These are phyloP conservation scores for Spergularia bocconei DNA, from an alignment of 148 eudicot species.

Conservation along the genomic window DNA sequence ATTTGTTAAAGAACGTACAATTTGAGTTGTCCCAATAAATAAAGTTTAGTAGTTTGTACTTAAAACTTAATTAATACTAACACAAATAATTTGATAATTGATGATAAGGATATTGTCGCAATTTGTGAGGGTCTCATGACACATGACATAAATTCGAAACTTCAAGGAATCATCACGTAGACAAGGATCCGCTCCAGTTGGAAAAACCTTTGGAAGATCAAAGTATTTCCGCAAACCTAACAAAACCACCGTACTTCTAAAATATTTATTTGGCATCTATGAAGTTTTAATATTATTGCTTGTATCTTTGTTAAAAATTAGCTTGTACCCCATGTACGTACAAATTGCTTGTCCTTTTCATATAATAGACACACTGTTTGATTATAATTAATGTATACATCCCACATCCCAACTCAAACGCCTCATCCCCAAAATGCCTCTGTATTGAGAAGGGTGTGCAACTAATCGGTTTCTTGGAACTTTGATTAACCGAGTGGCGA, in stretches of 20 bases:
- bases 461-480: too few relatives aligned
- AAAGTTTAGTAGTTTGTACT: too few relatives aligned
- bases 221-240: not conserved
- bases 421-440: too few relatives aligned
- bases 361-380: not conserved
- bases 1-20: too few relatives aligned
- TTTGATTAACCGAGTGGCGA: too few relatives aligned
- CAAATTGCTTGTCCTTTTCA: constrained; percentile 14
- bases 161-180: constrained; percentile 16
- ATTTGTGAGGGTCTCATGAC: not conserved
- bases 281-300: not conserved
- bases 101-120: not conserved
- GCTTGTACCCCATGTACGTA: not conserved
- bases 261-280: constrained; percentile 14
- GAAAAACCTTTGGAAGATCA: constrained; percentile 6
- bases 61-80: too few relatives aligned
- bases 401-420: too few relatives aligned
- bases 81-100: too few relatives aligned
- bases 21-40: too few relatives aligned
- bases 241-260: not conserved
- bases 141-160: constrained; percentile 4
- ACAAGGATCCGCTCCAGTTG: constrained; percentile 27
- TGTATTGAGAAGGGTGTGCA: too few relatives aligned
- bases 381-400: not conserved
- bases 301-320: not conserved